Evolutionary conservation across 305 asterid species (phyloP).

Genomic region (Fraxinus sp.): DNA sequence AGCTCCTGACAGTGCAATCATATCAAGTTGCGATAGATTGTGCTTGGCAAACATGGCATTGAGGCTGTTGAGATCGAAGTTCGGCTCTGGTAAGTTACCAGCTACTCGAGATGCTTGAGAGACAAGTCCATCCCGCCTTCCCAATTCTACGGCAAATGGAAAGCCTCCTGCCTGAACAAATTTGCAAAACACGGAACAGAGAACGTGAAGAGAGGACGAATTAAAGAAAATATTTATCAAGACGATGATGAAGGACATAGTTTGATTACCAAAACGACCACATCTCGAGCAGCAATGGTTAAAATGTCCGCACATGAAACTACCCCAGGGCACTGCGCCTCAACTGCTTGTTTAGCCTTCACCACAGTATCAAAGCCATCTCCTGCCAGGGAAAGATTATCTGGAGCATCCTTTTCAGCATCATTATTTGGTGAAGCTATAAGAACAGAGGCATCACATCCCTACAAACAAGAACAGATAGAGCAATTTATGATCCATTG

Average conservation of each 20-base stretch:
- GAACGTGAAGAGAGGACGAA: background rate
- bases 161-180: slow-evolving; percentile 65
- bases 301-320: slow-evolving; percentile 80
- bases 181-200: background rate
- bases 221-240: background rate
- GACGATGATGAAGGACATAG: background rate
- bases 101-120: slow-evolving; percentile 53
- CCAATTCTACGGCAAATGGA: slow-evolving; percentile 52
- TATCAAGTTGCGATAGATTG: slow-evolving; percentile 48
- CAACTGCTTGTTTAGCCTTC: slow-evolving; percentile 75
- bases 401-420: slow-evolving; percentile 65
- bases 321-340: slow-evolving; percentile 56
- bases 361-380: slow-evolving; percentile 76
- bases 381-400: slow-evolving; percentile 75
- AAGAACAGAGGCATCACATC: slow-evolving; percentile 73
- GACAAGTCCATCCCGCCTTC: slow-evolving; percentile 61
- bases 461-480: slow-evolving; percentile 34
- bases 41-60: slow-evolving; percentile 44
- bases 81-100: slow-evolving; percentile 59
- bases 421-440: slow-evolving; percentile 60
- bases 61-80: slow-evolving; percentile 40
- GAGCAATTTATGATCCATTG: background rate
- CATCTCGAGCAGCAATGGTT: slow-evolving; percentile 78
- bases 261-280: slow-evolving; percentile 52
- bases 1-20: slow-evolving; percentile 63